These are phyloP conservation scores for Dothistroma septosporum DNA, from an alignment of 2,329 filamentous ascomycete species.

Conservation along the genomic window DNA sequence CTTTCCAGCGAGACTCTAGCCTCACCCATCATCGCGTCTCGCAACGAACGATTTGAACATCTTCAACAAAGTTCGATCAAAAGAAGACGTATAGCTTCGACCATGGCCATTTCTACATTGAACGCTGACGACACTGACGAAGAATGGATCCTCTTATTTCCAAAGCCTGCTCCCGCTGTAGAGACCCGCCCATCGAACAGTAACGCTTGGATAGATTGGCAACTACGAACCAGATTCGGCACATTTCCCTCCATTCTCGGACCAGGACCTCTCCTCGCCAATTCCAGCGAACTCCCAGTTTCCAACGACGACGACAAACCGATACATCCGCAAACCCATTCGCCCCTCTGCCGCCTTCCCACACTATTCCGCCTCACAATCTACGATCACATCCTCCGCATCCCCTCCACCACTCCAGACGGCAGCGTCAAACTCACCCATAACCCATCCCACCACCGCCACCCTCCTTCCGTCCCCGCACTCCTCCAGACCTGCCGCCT, in stretches of 20 bases:
- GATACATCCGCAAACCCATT: slow-evolving; percentile 14
- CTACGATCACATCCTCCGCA: slow-evolving; percentile 39
- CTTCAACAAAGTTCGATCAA: neutral
- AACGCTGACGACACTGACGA: neutral
- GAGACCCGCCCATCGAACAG: neutral
- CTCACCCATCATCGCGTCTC: too few relatives aligned
- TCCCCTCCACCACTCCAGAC: slow-evolving; percentile 24
- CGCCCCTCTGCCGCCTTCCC: slow-evolving; percentile 48
- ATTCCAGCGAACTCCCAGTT: neutral
- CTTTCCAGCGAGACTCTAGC: neutral
- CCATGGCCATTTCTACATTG: neutral
- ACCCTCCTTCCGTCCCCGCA: slow-evolving; percentile 40
- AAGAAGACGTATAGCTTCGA: neutral
- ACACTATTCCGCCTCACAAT: slow-evolving; percentile 60
- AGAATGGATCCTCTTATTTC: neutral
- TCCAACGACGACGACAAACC: neutral
- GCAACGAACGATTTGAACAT: neutral
- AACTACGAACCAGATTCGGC: neutral
- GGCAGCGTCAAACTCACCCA: slow-evolving; percentile 15
- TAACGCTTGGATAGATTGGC: neutral
- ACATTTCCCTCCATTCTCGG: neutral
- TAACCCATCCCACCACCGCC: slow-evolving; percentile 10
- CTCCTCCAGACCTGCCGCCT: slow-evolving; percentile 42
- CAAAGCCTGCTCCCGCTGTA: neutral
- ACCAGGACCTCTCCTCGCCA: neutral